Percentiles rank a stretch among this genome's conserved stretches.
These are phyloP conservation scores for Acaromyces ingoldii DNA, from an alignment of 1,284 basidiomycete genomes.

Conservation along the genomic window DNA sequence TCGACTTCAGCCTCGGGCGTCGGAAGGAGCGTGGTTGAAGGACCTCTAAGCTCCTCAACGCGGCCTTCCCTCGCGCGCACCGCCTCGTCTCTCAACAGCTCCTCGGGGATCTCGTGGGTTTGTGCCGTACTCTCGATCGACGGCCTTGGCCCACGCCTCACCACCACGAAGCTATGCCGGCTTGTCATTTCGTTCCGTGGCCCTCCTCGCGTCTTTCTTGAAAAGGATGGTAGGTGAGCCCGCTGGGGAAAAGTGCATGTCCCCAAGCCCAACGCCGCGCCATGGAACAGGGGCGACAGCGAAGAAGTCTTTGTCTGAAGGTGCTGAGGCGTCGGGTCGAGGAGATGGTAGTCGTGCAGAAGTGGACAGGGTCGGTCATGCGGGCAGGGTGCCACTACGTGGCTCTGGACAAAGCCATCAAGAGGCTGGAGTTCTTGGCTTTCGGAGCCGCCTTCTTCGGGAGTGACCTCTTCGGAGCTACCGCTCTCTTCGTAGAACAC, in stretches of 20 bases:
- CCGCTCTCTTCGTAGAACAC: constrained; percentile 14
- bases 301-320: not conserved
- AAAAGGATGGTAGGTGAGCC: not conserved
- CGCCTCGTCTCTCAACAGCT: constrained; percentile 13
- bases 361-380: constrained; percentile 82
- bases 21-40: too few relatives aligned
- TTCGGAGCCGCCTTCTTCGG: not conserved
- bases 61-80: constrained; percentile 2
- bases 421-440: constrained; percentile 7
- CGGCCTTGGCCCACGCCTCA: constrained; percentile 72
- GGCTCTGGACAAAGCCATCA: not conserved
- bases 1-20: too few relatives aligned
- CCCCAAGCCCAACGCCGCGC: not conserved
- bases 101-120: not conserved
- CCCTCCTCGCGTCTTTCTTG: constrained; percentile 4
- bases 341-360: constrained; percentile 50
- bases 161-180: constrained; percentile 83
- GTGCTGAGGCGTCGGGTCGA: not conserved
- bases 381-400: constrained; percentile 60
- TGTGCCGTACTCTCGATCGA: constrained; percentile 19
- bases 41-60: too few relatives aligned
- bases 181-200: constrained; percentile 72
- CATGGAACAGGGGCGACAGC: constrained; percentile 2
- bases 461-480: not conserved
- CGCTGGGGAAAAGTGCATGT: constrained; percentile 3